Conservation (phyloP, 2,329 filamentous ascomycete species). For the Ilyonectria robusta region DNA sequence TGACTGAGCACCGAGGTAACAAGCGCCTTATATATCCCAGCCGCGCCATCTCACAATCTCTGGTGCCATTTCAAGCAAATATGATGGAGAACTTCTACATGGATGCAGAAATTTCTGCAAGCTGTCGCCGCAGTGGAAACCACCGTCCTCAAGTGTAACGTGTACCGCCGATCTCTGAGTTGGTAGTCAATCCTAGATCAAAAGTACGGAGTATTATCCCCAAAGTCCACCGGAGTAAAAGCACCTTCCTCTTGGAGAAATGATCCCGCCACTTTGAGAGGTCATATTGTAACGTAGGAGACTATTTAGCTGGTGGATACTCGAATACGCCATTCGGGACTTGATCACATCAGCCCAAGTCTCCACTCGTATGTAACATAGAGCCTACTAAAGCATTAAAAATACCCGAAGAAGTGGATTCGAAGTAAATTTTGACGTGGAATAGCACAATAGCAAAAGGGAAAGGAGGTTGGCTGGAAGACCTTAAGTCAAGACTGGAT, state of each 20-base stretch:
- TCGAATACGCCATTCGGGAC: background rate
- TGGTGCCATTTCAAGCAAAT: background rate
- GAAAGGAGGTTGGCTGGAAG: no score
- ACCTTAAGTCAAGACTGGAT: no score
- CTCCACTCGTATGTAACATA: background rate
- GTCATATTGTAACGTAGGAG: background rate
- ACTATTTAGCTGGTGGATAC: background rate
- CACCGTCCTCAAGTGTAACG: background rate
- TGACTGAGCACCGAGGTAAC: background rate
- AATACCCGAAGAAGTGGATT: background rate
- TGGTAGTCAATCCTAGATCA: background rate
- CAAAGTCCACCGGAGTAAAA: background rate
- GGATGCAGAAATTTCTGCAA: background rate
- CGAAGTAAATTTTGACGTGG: background rate
- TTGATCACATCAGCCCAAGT: background rate
- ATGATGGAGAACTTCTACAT: background rate
- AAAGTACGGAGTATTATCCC: background rate
- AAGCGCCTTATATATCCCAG: background rate
- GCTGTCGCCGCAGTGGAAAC: background rate
- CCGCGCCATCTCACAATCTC: background rate
- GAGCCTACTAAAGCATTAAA: background rate
- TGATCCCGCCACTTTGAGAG: background rate
- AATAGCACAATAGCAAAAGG: no score
- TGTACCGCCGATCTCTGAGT: background rate
- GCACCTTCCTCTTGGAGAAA: conserved; percentile 1